Percentiles rank a stretch among this genome's conserved stretches.
Conservation (phyloP, 257 asterid species). For the Rauvolfia tetraphylla region DNA sequence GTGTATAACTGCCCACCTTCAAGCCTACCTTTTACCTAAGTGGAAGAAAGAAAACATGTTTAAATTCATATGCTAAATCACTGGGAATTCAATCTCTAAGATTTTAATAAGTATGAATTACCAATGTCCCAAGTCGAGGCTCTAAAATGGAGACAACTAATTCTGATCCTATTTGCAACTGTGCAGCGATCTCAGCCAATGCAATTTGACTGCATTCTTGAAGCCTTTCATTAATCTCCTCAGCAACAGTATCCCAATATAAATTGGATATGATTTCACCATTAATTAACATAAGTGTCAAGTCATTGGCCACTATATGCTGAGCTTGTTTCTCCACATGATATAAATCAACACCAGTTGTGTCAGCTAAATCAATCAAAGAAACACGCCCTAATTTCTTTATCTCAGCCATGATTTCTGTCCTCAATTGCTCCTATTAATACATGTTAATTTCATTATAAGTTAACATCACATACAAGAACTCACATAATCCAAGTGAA, state of each 20-base stretch:
- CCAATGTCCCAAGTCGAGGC: conserved; percentile 90
- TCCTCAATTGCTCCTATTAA: conserved; percentile 82
- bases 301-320: conserved; percentile 59
- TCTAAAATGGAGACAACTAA: conserved; percentile 66
- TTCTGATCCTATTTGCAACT: conserved; percentile 91
- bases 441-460: conserved; percentile 24
- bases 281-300: conserved; percentile 70
- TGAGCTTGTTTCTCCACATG: conserved; percentile 86
- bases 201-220: conserved; percentile 97
- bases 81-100: neutral
- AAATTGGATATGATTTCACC: conserved; percentile 81
- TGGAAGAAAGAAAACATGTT: conserved; percentile 14
- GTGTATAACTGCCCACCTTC: conserved; percentile 98
- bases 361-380: conserved; percentile 78
- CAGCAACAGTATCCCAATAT: conserved; percentile 85
- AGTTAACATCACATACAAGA: neutral
- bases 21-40: conserved; percentile 89
- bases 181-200: conserved; percentile 90
- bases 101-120: conserved; percentile 19
- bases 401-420: conserved; percentile 59
- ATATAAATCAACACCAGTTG: conserved; percentile 72
- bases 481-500: neutral
- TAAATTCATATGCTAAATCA: conserved; percentile 9
- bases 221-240: conserved; percentile 90
- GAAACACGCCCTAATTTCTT: conserved; percentile 72